A percentile compares a stretch with the other conserved stretches of the same genome.
These are phyloP conservation scores for Eucalyptus rudis DNA, from an alignment of 345 rosid genomes.

Conservation along the genomic window DNA sequence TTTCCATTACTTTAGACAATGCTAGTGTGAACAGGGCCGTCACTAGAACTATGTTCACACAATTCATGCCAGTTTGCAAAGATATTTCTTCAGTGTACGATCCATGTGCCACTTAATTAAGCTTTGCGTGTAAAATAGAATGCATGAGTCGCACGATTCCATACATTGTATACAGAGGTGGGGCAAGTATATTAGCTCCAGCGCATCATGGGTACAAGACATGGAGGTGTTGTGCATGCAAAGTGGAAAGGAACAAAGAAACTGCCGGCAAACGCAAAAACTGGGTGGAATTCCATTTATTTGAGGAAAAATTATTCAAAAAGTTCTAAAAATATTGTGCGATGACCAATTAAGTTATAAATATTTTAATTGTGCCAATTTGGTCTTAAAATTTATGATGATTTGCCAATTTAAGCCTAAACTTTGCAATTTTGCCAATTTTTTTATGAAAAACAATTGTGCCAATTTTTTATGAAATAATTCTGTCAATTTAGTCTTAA, in stretches of 20 bases:
- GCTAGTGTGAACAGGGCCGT: neutral
- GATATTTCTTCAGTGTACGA: neutral
- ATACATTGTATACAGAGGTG: neutral
- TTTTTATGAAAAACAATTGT: too few relatives aligned
- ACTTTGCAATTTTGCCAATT: too few relatives aligned
- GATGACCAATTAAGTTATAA: too few relatives aligned
- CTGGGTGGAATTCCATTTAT: neutral
- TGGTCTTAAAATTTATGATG: too few relatives aligned
- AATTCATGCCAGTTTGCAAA: neutral
- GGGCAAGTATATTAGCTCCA: neutral
- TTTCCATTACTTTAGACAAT: neutral
- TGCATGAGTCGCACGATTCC: neutral
- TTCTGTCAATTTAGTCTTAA: too few relatives aligned
- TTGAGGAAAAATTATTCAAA: too few relatives aligned
- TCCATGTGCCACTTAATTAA: neutral
- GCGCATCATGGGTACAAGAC: neutral
- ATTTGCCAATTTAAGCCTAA: too few relatives aligned
- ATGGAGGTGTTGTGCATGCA: neutral
- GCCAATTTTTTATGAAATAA: too few relatives aligned
- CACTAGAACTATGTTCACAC: neutral
- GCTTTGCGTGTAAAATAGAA: neutral
- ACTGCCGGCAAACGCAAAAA: neutral
- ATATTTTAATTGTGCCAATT: too few relatives aligned
- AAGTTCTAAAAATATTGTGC: too few relatives aligned
- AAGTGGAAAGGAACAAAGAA: neutral